A percentile compares a stretch with the other conserved stretches of the same genome.
phyloP scores from a whole-genome alignment of 2,329 filamentous ascomycete genomes.

The Coleophoma eucalyptorum region DNA sequence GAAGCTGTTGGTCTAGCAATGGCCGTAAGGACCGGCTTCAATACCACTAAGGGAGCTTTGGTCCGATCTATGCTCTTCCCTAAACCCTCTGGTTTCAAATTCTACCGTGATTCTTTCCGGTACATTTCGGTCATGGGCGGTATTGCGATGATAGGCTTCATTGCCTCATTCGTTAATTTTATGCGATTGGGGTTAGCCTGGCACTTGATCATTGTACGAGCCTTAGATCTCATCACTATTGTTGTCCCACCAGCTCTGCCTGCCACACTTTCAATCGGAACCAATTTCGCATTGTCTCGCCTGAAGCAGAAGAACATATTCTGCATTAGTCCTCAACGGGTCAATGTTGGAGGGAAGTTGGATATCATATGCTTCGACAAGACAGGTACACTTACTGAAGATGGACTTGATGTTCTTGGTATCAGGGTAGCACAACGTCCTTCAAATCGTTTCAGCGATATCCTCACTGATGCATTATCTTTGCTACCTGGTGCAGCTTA shows the following conservation, averaged over 20 bases:
- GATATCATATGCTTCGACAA: conserved; percentile 99
- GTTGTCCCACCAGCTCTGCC: conserved; percentile 93
- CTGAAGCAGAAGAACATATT: conserved; percentile 90
- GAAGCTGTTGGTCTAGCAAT: conserved; percentile 90
- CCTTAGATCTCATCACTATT: conserved; percentile 93
- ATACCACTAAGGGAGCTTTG: conserved; percentile 93
- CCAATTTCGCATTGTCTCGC: conserved; percentile 85
- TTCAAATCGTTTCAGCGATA: conserved; percentile 65
- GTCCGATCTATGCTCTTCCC: conserved; percentile 98
- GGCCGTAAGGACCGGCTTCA: conserved; percentile 92
- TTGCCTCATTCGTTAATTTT: conserved; percentile 92
- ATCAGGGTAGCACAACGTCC: conserved; percentile 71
- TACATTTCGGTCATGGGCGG: conserved; percentile 96
- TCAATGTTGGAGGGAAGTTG: conserved; percentile 94
- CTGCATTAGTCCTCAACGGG: conserved; percentile 94
- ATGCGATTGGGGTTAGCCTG: conserved; percentile 77
- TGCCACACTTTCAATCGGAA: conserved; percentile 92
- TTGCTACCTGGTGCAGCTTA: conserved; percentile 50
- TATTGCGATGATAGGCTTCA: conserved; percentile 81
- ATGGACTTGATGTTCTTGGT: conserved; percentile 90
- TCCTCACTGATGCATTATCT: conserved; percentile 62
- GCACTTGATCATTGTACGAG: conserved; percentile 88
- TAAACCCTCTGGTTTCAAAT: conserved; percentile 97
- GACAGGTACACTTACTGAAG: conserved; percentile 95
- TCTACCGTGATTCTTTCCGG: conserved; percentile 94